Percentiles rank a stretch among this genome's conserved stretches.
These are phyloP conservation scores for Leptographium radiaticola DNA, from an alignment of 2,329 filamentous ascomycete species.

Conservation along the genomic window DNA sequence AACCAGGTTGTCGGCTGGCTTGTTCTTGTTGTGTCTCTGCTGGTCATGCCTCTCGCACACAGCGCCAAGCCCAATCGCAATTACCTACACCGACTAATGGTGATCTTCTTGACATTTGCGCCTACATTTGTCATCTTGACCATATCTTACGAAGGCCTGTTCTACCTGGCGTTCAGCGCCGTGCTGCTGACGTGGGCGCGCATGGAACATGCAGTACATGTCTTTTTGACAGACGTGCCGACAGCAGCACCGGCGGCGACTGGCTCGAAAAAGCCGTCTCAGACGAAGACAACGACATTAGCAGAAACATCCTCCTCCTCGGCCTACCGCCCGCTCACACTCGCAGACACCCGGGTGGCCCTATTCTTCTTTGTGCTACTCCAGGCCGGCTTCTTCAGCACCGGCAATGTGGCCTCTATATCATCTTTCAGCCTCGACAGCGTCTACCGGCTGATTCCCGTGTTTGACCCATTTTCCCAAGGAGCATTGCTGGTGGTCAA, in stretches of 20 bases:
- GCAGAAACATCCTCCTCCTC: slow-evolving; percentile 1
- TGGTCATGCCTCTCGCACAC: slow-evolving; percentile 65
- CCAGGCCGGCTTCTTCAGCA: slow-evolving; percentile 93
- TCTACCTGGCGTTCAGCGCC: slow-evolving; percentile 81
- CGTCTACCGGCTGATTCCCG: slow-evolving; percentile 71
- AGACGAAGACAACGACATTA: neutral
- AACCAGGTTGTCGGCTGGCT: slow-evolving; percentile 82
- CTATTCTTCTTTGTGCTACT: slow-evolving; percentile 93
- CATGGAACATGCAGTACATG: slow-evolving; percentile 69
- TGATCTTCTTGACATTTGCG: slow-evolving; percentile 85
- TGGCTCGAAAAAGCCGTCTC: neutral
- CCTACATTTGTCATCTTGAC: slow-evolving; percentile 92
- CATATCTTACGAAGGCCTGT: slow-evolving; percentile 93
- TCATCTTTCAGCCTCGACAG: slow-evolving; percentile 90
- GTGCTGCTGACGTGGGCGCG: slow-evolving; percentile 79
- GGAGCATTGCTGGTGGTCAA: slow-evolving; percentile 78
- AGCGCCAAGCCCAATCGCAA: slow-evolving; percentile 67
- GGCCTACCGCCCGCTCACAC: slow-evolving; percentile 50
- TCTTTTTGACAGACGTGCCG: slow-evolving; percentile 21
- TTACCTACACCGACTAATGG: slow-evolving; percentile 78
- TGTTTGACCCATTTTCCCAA: slow-evolving; percentile 91
- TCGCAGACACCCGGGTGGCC: slow-evolving; percentile 77
- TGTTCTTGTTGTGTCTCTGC: slow-evolving; percentile 57
- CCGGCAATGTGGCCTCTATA: slow-evolving; percentile 87
- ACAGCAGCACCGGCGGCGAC: neutral